phyloP scores from a whole-genome alignment of 2,329 filamentous ascomycete species.

The Balansia obtecta region DNA sequence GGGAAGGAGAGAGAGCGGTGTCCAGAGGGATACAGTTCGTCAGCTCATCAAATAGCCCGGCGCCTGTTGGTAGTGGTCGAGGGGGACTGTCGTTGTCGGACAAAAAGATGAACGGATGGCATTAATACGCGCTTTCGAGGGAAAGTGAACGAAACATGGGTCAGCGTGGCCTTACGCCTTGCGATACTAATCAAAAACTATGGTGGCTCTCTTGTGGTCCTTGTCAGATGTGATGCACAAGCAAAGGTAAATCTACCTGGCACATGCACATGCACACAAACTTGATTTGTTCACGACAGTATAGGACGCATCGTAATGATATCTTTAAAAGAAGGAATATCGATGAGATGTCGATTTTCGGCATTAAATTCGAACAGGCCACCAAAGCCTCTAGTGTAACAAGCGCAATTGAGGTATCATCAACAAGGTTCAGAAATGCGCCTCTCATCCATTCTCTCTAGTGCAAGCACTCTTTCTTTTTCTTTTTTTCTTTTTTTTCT shows the following conservation, averaged over 20 bases:
- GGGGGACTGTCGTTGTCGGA: constrained; percentile 16
- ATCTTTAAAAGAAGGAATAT: neutral
- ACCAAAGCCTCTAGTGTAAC: constrained; percentile 8
- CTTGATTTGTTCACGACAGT: neutral
- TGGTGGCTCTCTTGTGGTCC: neutral
- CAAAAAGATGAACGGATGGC: constrained; percentile 24
- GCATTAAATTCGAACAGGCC: constrained; percentile 10
- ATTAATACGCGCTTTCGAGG: constrained; percentile 8
- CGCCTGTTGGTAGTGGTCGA: constrained; percentile 10
- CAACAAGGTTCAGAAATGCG: constrained; percentile 12
- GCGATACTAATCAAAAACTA: neutral
- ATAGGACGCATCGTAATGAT: neutral
- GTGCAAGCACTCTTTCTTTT: neutral
- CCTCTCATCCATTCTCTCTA: constrained; percentile 6
- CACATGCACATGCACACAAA: neutral
- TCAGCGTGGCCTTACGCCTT: neutral
- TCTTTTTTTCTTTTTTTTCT: too few relatives aligned
- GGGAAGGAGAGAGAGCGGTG: constrained; percentile 29
- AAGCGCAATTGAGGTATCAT: constrained; percentile 20
- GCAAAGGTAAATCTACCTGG: neutral
- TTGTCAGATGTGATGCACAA: neutral
- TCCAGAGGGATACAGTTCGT: constrained; percentile 39
- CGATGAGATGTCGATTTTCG: constrained; percentile 1
- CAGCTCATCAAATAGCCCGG: constrained; percentile 11
- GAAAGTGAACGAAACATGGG: neutral